phyloP scores from a whole-genome alignment of 169 alveolate species.

The Plasmodium berghei region DNA sequence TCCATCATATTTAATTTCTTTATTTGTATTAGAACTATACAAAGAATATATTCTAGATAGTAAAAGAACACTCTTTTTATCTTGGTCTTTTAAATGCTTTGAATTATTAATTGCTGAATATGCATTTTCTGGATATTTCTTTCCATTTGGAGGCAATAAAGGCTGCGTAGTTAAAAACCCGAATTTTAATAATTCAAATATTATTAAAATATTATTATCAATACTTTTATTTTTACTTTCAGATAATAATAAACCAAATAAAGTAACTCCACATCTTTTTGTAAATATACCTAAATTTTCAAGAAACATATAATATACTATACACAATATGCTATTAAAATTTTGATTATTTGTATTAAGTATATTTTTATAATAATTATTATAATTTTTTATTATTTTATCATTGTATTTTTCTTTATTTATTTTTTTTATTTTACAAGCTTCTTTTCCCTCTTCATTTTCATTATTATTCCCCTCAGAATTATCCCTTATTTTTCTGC shows the following conservation, averaged over 20 bases:
- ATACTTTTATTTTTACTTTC: conserved; percentile 77
- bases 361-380: conserved; percentile 37
- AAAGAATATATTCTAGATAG: conserved; percentile 81
- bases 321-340: conserved; percentile 59
- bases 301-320: conserved; percentile 80
- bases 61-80: conserved; percentile 76
- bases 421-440: not conserved
- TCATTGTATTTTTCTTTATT: conserved; percentile 1
- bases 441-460: not conserved
- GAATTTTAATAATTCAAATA: conserved; percentile 82
- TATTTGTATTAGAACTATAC: conserved; percentile 35
- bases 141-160: conserved; percentile 80
- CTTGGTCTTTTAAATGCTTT: conserved; percentile 43
- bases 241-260: conserved; percentile 82
- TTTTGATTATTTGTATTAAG: conserved; percentile 56
- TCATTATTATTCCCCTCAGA: not conserved
- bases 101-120: conserved; percentile 39
- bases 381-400: conserved; percentile 30
- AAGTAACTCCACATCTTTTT: conserved; percentile 82
- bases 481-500: not conserved
- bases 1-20: conserved; percentile 50
- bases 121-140: conserved; percentile 77
- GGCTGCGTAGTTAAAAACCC: conserved; percentile 83
- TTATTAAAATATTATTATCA: conserved; percentile 73
- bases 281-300: conserved; percentile 84